A percentile compares a stretch with the other conserved stretches of the same genome.
Conservation (phyloP, 2,329 filamentous ascomycete species). For the Verticillium albo-atrum region DNA sequence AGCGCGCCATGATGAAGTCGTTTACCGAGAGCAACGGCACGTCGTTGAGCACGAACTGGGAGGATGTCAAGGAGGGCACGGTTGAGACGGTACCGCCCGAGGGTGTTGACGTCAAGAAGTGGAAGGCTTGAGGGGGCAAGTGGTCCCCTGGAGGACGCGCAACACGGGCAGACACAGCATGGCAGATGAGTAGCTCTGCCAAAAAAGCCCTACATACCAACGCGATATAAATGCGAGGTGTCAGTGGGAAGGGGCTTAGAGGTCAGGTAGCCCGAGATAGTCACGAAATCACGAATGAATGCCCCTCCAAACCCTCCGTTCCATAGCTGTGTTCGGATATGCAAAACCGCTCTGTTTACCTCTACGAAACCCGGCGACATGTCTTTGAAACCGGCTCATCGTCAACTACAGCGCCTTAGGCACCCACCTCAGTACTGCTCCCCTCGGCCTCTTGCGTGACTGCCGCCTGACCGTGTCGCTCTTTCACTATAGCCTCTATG, state of each 20-base stretch:
- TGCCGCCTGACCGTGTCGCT: slow-evolving; percentile 13
- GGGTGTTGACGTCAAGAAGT: slow-evolving; percentile 73
- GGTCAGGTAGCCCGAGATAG: neutral
- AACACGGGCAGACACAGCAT: no score
- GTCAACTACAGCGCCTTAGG: no score
- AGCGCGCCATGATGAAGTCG: slow-evolving; percentile 96
- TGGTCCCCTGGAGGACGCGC: no score
- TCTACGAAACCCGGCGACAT: no score
- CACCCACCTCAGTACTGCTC: neutral
- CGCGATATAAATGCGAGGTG: no score
- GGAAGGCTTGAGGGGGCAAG: slow-evolving; percentile 30
- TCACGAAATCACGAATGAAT: neutral
- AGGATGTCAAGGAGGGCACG: slow-evolving; percentile 66
- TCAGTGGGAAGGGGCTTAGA: neutral
- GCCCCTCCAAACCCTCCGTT: neutral
- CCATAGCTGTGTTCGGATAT: neutral
- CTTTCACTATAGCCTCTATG: neutral
- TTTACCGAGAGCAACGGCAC: slow-evolving; percentile 94
- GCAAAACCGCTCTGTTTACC: no score
- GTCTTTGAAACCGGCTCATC: no score
- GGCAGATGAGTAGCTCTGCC: no score
- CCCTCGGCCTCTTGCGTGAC: neutral
- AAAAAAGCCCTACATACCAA: no score
- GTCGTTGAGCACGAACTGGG: slow-evolving; percentile 87
- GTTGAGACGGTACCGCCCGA: slow-evolving; percentile 73